Evolutionary conservation across 768 basidiomycete species (phyloP).

Genomic region (Boletus coccyginus): DNA sequence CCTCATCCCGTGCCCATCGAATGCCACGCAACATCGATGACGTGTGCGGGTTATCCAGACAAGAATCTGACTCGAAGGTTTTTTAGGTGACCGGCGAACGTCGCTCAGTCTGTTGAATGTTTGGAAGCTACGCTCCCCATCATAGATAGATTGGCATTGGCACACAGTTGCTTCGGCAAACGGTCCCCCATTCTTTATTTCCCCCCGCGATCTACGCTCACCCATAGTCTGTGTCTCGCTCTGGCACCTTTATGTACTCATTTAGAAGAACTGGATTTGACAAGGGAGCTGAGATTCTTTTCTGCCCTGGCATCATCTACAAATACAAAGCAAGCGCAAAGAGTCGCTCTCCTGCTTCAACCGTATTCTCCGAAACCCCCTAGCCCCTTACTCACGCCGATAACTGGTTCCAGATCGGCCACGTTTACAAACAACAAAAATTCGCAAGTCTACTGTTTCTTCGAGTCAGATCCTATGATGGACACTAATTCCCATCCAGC

Average conservation of each 20-base stretch:
- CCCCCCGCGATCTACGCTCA: no score
- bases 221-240: no score
- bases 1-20: no score
- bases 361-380: conserved; percentile 96
- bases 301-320: conserved; percentile 97
- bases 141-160: no score
- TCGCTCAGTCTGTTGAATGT: no score
- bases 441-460: conserved; percentile 56
- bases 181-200: no score
- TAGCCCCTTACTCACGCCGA: conserved; percentile 92
- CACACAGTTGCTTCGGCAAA: no score
- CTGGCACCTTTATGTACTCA: conserved; percentile 53
- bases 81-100: no score
- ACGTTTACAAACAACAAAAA: conserved; percentile 96
- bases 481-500: conserved; percentile 44
- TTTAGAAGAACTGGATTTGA: conserved; percentile 72
- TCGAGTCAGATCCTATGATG: conserved; percentile 3
- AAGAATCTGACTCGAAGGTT: no score
- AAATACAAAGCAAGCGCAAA: conserved; percentile 96
- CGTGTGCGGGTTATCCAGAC: no score
- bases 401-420: conserved; percentile 99
- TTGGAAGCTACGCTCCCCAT: no score
- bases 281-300: conserved; percentile 76
- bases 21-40: no score
- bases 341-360: conserved; percentile 92